Base-by-base conservation (phyloP, 257 asterid genomes). In the Mitragyna speciosa region DNA sequence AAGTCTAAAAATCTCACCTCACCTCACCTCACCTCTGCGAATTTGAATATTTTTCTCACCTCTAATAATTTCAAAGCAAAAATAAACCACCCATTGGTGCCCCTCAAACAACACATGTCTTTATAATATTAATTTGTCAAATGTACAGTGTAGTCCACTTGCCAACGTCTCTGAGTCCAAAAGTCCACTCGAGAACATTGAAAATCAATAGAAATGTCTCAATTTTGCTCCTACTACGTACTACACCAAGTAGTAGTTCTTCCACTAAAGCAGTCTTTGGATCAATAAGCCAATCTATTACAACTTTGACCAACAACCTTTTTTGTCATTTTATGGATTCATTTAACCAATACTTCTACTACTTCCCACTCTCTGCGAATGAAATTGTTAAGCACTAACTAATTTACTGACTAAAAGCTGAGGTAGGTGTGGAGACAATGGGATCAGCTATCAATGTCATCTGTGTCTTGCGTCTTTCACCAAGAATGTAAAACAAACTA, bases 271-370 rank as follows among this genome's bases (percentile, higher is more conserved):
- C 75, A 66, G 31, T 22, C 73, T 65, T 78, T n/a, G 79, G 76
- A 76, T 83, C 78, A 84, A 73, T 14, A 72, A 76, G 31, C 56
- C 75, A 83, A 77, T 82, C 84, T 58, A 87, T 84, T 58, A 73
- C 77, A 30, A 73, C 82, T 71, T 87, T 85, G 88, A 85, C 84
- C 80, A 82, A 63, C 48, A 49, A 24, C 66, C 51, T 17, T 75
- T 51, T 75, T 48, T 73, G 79, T 82, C 85, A 59, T 77, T 80
- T 11, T 20, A 41, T 63, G 54, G 52, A 51, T 39, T 15, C 39
- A 24, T 52, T 74, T 66, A 30, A 65, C 75, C 15, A 80, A 58
- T 73, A 51, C 63, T 72, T 63, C 73, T 30, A 43, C 49, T 19
- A 61, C 19, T 70, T 41, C 74, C 30, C 3, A 7, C 26, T 6